Percentiles rank a stretch among this genome's conserved stretches.
Conservation (phyloP, 495 filamentous ascomycete genomes). For the Xylaria nigripes region DNA sequence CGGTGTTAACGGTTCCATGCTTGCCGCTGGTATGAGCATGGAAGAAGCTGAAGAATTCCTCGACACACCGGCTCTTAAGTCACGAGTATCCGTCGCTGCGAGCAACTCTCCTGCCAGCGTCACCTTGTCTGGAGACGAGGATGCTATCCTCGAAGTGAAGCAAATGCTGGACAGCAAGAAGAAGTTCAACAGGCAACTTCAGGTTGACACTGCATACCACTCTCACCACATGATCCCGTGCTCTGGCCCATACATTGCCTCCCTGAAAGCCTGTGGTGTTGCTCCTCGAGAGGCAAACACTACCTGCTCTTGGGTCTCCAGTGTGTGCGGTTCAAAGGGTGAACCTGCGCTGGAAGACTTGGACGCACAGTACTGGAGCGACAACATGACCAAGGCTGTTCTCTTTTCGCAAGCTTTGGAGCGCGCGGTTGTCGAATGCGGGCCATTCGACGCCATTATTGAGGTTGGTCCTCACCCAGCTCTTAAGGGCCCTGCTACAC, state of each 20-base stretch:
- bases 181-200: slow-evolving; percentile 36
- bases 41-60: no score
- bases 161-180: slow-evolving; percentile 21
- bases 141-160: slow-evolving; percentile 30
- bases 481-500: slow-evolving; percentile 39
- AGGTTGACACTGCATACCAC: slow-evolving; percentile 53
- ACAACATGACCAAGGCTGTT: slow-evolving; percentile 53
- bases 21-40: slow-evolving; percentile 27
- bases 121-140: slow-evolving; percentile 38
- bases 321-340: slow-evolving; percentile 30
- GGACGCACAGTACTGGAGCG: slow-evolving; percentile 43
- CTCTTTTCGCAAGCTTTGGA: slow-evolving; percentile 23
- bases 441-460: slow-evolving; percentile 37
- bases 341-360: slow-evolving; percentile 15
- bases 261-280: slow-evolving; percentile 23
- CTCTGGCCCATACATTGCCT: slow-evolving; percentile 33
- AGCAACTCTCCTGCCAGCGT: no score
- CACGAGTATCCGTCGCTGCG: no score
- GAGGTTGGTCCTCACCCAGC: slow-evolving; percentile 53
- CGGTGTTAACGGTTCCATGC: slow-evolving; percentile 28
- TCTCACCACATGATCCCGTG: slow-evolving; percentile 48
- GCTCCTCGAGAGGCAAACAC: slow-evolving; percentile 15
- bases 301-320: slow-evolving; percentile 33
- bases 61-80: no score
- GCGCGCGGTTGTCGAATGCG: no score